Conservation (phyloP, 148 eudicot species). For the Chenopodium berlandieri region DNA sequence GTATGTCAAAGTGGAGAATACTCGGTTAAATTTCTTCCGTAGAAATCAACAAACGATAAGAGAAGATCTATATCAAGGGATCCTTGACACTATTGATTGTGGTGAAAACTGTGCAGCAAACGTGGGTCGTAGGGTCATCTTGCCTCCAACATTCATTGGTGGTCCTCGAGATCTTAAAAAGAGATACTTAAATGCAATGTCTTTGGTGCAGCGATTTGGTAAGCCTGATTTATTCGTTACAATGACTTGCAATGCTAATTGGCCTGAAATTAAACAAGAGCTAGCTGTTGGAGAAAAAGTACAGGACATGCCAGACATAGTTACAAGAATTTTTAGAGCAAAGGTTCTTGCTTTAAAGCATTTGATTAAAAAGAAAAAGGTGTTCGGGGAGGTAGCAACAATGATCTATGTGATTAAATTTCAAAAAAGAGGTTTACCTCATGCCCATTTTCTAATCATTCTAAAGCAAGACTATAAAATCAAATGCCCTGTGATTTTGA, state of each 20-base stretch:
- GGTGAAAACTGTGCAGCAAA: neutral
- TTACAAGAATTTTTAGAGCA: neutral
- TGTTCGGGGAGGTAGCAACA: neutral
- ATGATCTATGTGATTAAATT: slow-evolving; percentile 4
- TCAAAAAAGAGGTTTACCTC: slow-evolving; percentile 4
- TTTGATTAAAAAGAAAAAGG: neutral
- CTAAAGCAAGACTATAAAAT: neutral
- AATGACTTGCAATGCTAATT: neutral
- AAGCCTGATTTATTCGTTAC: neutral
- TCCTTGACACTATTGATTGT: neutral
- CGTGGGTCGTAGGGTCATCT: neutral
- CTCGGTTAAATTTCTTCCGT: neutral
- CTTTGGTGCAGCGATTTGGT: neutral
- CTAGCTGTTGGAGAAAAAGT: neutral
- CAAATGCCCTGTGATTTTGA: neutral
- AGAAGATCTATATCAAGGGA: slow-evolving; percentile 8
- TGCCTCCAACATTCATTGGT: neutral
- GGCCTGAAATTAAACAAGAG: neutral
- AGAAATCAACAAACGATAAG: neutral
- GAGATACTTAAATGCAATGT: neutral
- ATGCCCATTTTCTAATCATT: slow-evolving; percentile 5
- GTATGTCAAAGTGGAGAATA: slow-evolving; percentile 15
- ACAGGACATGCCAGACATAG: neutral
- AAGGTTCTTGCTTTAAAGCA: neutral
- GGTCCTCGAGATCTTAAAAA: neutral